Evolutionary conservation across 2,329 filamentous ascomycete species (phyloP).

Genomic region (Fusarium torulosum): DNA sequence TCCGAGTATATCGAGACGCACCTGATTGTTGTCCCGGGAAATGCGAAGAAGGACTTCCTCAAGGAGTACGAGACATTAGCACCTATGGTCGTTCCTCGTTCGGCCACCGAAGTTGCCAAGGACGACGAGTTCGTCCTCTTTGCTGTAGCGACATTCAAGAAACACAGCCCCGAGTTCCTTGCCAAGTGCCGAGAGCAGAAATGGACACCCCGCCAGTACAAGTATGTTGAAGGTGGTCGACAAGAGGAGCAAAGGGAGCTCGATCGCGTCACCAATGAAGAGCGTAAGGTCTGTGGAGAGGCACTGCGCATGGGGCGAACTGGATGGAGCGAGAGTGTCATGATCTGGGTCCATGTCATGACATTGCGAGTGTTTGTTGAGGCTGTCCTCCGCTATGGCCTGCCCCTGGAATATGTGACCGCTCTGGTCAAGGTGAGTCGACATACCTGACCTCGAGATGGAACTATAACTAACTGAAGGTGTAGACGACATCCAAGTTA

Average conservation of each 20-base stretch:
- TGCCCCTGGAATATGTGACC: constrained; percentile 90
- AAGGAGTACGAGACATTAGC: constrained; percentile 88
- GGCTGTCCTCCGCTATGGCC: constrained; percentile 94
- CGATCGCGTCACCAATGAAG: constrained; percentile 83
- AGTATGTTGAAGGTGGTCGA: constrained; percentile 88
- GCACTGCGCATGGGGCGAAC: constrained; percentile 87
- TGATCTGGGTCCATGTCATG: constrained; percentile 95
- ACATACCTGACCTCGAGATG: no score
- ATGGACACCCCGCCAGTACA: constrained; percentile 95
- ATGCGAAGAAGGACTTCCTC: constrained; percentile 86
- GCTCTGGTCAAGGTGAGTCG: constrained; percentile 82
- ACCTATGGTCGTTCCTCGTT: constrained; percentile 94
- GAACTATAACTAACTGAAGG: constrained; percentile 27
- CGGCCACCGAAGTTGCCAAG: constrained; percentile 80
- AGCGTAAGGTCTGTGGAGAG: constrained; percentile 93
- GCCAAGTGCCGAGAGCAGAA: constrained; percentile 93
- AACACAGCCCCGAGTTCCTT: constrained; percentile 86
- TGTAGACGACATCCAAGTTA: constrained; percentile 83
- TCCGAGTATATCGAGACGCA: constrained; percentile 98
- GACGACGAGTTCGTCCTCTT: constrained; percentile 93
- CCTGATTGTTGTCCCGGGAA: constrained; percentile 87
- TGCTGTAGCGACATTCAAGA: constrained; percentile 93
- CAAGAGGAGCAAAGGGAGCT: constrained; percentile 92
- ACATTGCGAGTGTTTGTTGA: constrained; percentile 95
- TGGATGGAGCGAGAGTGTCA: constrained; percentile 95